Evolutionary conservation across 495 filamentous ascomycete species (phyloP), one percentile per base, ranked within the genome.

Genomic region (Geoglossum glabrum): DNA sequence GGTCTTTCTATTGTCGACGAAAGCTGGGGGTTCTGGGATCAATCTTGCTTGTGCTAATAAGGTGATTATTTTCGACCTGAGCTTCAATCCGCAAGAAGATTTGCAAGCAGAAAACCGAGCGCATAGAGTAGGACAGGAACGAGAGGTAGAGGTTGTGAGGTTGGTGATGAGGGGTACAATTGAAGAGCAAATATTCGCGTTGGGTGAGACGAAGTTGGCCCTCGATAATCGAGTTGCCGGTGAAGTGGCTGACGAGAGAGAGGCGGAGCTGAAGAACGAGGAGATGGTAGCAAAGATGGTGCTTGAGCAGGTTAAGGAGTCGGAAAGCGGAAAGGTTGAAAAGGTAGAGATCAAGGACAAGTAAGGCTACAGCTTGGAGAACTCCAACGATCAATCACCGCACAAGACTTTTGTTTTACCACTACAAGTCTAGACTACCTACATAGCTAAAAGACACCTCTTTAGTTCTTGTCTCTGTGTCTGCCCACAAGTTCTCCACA

Each of bases 21-120:
- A 86, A 59, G 88, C 92, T 9, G 92, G 92, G 21, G 92, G 92
- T 36, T 87, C 90, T 2, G 92, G 92, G 17, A 94, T 98, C 70
- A 98, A 98, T 69, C 68, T 98, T 33, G 87, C 87, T 13, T 86
- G 82, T 45, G 93, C 92, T 2, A 97, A 97, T 71, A 96, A 95
- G 73, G 90, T 98, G 60, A 79, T 98, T 67, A 90, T 98, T 64
- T 96, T 97, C 65, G 92, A 98, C 68, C 86, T 84, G 55, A 83
- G 79, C 30, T 96, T 97, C 69, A 98, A 98, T 63, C 92, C 92
- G 0, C 92, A 98, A 67, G 89, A 96, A 58, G 92, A 98, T 65
- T 77, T 92, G 0, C 92, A 98, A 67, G 92, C 92, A 0, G 90
- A 95, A 70, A 96, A 98, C 65, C 85, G 92, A 21, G 92, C 92